These are phyloP conservation scores for Botrytis pseudocinerea DNA, from an alignment of 2,329 filamentous ascomycete genomes.

Conservation along the genomic window DNA sequence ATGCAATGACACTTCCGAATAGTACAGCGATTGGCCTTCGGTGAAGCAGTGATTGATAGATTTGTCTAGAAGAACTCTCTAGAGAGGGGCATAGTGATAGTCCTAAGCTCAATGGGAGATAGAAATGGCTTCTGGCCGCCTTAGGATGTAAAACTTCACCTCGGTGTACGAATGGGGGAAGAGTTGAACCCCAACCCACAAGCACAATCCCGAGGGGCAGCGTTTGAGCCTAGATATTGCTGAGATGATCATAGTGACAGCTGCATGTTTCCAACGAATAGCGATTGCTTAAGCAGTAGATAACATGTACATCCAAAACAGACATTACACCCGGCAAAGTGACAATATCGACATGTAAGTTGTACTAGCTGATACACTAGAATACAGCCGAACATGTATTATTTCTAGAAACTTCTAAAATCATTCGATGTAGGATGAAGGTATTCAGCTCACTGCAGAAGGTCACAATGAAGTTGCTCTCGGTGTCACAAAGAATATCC, in stretches of 20 bases:
- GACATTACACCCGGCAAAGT: slow-evolving; percentile 2
- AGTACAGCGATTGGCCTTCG: slow-evolving; percentile 12
- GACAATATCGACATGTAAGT: slow-evolving; percentile 1
- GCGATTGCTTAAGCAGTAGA: neutral
- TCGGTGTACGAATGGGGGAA: slow-evolving; percentile 19
- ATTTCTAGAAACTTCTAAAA: slow-evolving; percentile 17
- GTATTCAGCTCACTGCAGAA: neutral
- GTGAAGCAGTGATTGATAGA: neutral
- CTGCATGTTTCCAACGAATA: slow-evolving; percentile 2
- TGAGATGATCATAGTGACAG: neutral
- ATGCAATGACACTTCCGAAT: slow-evolving; percentile 7
- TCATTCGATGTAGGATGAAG: slow-evolving; percentile 2
- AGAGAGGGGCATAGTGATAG: neutral
- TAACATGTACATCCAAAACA: neutral
- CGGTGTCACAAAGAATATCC: neutral
- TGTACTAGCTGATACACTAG: slow-evolving; percentile 8
- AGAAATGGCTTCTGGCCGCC: neutral
- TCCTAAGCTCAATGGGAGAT: neutral
- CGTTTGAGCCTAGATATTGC: neutral
- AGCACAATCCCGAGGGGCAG: slow-evolving; percentile 6
- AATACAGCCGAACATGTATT: neutral
- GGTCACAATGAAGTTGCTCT: slow-evolving; percentile 7
- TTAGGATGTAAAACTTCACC: neutral
- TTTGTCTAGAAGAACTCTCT: neutral
- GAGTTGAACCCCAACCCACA: neutral